Percentiles rank a stretch among this genome's conserved stretches.
phyloP scores from a whole-genome alignment of 2,329 filamentous ascomycete species.

The Phyllosticta citribraziliensis region DNA sequence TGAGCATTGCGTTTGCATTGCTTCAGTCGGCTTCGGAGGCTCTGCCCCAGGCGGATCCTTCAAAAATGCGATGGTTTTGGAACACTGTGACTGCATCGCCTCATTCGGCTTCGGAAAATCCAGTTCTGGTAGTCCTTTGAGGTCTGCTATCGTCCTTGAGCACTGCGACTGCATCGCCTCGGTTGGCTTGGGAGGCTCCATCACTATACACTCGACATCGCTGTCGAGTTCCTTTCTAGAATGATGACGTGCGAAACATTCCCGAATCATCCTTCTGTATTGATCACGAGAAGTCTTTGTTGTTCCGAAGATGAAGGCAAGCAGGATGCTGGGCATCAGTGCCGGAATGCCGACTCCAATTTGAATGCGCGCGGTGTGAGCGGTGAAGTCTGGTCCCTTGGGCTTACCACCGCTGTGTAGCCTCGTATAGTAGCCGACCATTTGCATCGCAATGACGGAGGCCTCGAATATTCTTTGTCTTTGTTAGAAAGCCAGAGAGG shows the following conservation, averaged over 20 bases:
- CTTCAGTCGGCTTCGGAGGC: neutral
- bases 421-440: neutral
- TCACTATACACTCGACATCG: neutral
- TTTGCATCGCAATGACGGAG: slow-evolving; percentile 3
- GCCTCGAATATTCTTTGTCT: slow-evolving; percentile 3
- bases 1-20: neutral
- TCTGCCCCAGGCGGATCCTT: neutral
- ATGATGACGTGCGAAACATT: neutral
- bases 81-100: neutral
- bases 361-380: slow-evolving; percentile 1
- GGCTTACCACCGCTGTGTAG: neutral
- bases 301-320: slow-evolving; percentile 6
- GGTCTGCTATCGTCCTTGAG: neutral
- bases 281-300: slow-evolving; percentile 1
- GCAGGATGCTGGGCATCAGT: slow-evolving; percentile 1
- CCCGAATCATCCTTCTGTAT: neutral
- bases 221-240: neutral
- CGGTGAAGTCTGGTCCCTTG: neutral
- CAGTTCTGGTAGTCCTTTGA: neutral
- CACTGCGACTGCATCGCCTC: neutral
- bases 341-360: slow-evolving; percentile 1
- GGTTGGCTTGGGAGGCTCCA: neutral
- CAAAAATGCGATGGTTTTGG: neutral
- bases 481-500: neutral
- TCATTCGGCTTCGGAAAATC: neutral